Conservation (phyloP, 176 grass and related monocot genomes). For the maize (Zea mays) region Zm-B73-REFERENCE-NAM-5.0 NC_050104.1:141954001-141954500, state of each 20-base stretch:
- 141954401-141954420: neutral
- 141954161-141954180: neutral
- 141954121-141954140: neutral
- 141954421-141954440: constrained; percentile 24
- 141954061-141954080: neutral
- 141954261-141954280: neutral
- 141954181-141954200: too few species aligned
- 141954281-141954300: neutral
- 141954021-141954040: neutral
- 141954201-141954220: too few species aligned
- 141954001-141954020: neutral
- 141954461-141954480: constrained; percentile 24
- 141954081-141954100: constrained; percentile 15
- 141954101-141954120: neutral
- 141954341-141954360: neutral
- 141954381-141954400: neutral
- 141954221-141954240: too few species aligned
- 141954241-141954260: too few species aligned
- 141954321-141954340: neutral
- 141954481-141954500: neutral
- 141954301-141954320: neutral
- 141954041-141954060: constrained; percentile 9
- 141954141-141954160: too few species aligned
- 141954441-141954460: neutral
- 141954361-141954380: too few species aligned